phyloP scores from a whole-genome alignment of 148 eudicot genomes.

The Silene uniflora region DNA sequence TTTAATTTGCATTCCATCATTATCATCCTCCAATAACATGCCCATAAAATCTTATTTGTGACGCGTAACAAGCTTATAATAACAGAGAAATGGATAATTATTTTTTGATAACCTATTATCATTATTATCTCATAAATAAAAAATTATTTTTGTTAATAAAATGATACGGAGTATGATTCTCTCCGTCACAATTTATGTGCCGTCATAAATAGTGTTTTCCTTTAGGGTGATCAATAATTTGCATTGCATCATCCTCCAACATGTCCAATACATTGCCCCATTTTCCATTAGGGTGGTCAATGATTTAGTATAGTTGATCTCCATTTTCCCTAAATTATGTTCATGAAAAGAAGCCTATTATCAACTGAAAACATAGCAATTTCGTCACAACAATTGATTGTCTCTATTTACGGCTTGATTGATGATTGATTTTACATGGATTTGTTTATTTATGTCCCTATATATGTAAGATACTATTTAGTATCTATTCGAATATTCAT shows the following conservation, averaged over 20 bases:
- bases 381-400: constrained; percentile 3
- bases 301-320: constrained; percentile 1
- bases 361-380: constrained; percentile 10
- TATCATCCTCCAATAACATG: constrained; percentile 26
- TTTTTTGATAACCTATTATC: too few relatives aligned
- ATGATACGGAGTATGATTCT: too few relatives aligned
- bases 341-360: not conserved
- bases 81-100: too few relatives aligned
- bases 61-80: too few relatives aligned
- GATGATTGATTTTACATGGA: constrained; percentile 16
- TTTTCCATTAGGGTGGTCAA: constrained; percentile 5
- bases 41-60: too few relatives aligned
- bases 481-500: constrained; percentile 15
- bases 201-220: too few relatives aligned
- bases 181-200: too few relatives aligned
- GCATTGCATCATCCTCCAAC: constrained; percentile 29
- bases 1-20: constrained; percentile 21
- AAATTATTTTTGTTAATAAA: too few relatives aligned
- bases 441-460: constrained; percentile 14
- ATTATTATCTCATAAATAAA: too few relatives aligned
- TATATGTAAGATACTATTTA: constrained; percentile 7
- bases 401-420: not conserved
- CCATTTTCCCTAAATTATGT: not conserved
- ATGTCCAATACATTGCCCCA: not conserved
- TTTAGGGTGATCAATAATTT: not conserved